Evolutionary conservation across 2,329 filamentous ascomycete species (phyloP), one percentile per base, ranked within the genome.

Genomic region (Fusarium foetens): DNA sequence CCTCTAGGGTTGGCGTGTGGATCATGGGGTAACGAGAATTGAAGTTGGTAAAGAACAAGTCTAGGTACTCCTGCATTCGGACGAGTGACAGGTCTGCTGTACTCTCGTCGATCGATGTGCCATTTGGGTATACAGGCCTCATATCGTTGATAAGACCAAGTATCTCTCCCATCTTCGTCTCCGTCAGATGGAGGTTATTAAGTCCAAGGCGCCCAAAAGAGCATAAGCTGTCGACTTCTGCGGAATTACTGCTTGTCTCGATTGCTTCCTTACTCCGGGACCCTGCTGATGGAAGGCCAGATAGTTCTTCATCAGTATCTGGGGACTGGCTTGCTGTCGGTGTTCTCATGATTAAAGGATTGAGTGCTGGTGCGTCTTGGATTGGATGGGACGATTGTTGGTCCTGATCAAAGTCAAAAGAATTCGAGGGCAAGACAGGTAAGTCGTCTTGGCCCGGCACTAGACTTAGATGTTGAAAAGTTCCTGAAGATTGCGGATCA

Each of bases 241-340:
- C 5, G 6, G 33, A 21, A 5, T 6, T 12, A 3, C 31, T 52
- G 3, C 16, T 2, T 16, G 31, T 21, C 0, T 25, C 23, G 3
- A 1, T 11, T 25, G 0, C 6, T 19, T 25, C 31, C 2, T 3
- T 3, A 8, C 6, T 12, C 0, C 1, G 1, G 8, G 3, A 1
- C 0, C 2, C 33, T 21, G 33, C 8, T 27, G 9, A 6, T 3
- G 10, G 31, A 0, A 21, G 12, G 8, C 3, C 4, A 3, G 13
- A 3, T 3, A 6, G 2, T 7, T n/a, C 17, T 12, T 8, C 3
- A 9, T 13, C 8, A 2, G 6, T 9, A 2, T 12, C 5, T 3
- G 49, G 13, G 4, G 33, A 52, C 10, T n/a, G 33, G 5, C 33
- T 1, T 2, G 1, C 31, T 12, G 4, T 36, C 6, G 23, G 0